Base-by-base conservation (phyloP, 352 stramenopile species). In the Achlya hypogyna region DNA sequence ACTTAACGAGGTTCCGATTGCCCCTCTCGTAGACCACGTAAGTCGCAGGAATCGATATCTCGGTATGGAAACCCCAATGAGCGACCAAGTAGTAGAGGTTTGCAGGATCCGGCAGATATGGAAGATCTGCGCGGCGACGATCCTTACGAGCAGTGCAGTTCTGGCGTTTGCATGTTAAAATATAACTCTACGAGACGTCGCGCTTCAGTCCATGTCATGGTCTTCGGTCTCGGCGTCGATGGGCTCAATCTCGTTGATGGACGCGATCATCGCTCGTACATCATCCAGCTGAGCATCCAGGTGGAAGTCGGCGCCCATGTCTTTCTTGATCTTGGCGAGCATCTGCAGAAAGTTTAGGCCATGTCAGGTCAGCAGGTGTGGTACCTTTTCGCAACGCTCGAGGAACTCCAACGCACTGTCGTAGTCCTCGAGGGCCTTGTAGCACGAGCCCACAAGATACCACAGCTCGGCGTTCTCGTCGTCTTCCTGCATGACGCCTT, bases 401-500 rank as follows among this genome's bases (percentile, higher is more conserved):
- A 95, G 89, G 71, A 91, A 96, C 74, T 96, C 87, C 40, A 94
- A 78, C 35, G 87, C 80, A 29, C 79, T 84, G n/a, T 73, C 45
- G 42, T 91, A 73, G 60, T 96, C 84, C 62, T 93, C 87, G 77
- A 93, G 86, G 0, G 82, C 85, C 20, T 86, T 87, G 67, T 96
- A 93, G 72, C 87, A 95, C 67, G 85, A 92, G 32, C 77, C 87
- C 16, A 96, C 81, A 23, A 96, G 78, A 69, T 95, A 94, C 87
- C 87, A 96, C 47, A 96, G 72, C 75, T 96, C 87, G 18, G 86
- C 87, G 66, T 95, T 93, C 53, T 94, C 84, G 67, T 96, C 87
- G 63, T 96, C 87, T 53, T 96, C 87, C 68, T 94, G 81, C 81
- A 96, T 89, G 53, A 95, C 86, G 38, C 78, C 80, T 65, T 96